Percentiles rank a stretch among this genome's conserved stretches.
phyloP scores from a whole-genome alignment of 1,284 basidiomycete genomes.

The Fomes fomentarius region DNA sequence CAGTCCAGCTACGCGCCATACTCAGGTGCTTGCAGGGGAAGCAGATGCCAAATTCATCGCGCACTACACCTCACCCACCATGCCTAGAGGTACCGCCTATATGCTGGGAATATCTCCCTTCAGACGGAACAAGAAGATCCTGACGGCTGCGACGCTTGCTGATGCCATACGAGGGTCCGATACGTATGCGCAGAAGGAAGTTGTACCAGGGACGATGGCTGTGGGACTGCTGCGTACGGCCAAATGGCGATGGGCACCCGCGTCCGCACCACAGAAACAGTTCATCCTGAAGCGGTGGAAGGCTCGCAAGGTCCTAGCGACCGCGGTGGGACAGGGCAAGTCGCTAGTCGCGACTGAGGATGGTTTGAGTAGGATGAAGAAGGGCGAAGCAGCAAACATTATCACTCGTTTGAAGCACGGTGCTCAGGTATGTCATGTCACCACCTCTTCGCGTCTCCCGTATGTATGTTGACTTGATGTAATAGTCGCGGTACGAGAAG shows the following conservation, averaged over 20 bases:
- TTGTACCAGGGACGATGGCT: constrained; percentile 51
- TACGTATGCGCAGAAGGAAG: constrained; percentile 59
- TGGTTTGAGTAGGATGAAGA: constrained; percentile 55
- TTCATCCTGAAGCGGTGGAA: constrained; percentile 65
- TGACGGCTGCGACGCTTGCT: constrained; percentile 53
- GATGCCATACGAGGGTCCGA: constrained; percentile 72
- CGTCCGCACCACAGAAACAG: constrained; percentile 64
- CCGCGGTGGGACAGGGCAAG: constrained; percentile 12
- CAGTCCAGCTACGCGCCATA: neutral
- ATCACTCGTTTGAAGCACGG: constrained; percentile 81
- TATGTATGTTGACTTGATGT: too few relatives aligned
- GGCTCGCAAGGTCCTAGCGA: constrained; percentile 33
- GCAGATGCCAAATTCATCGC: constrained; percentile 43
- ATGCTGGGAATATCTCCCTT: constrained; percentile 57
- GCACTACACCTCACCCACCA: constrained; percentile 55
- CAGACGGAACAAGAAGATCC: constrained; percentile 53
- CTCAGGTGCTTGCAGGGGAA: constrained; percentile 25
- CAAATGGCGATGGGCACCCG: constrained; percentile 71
- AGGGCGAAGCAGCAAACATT: constrained; percentile 79
- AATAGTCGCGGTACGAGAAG: constrained; percentile 61
- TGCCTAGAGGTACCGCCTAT: constrained; percentile 48
- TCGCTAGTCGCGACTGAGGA: constrained; percentile 26
- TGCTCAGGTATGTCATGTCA: constrained; percentile 56
- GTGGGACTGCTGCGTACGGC: constrained; percentile 64
- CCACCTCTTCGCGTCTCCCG: too few relatives aligned